These are phyloP conservation scores for Rhodotorula sp. DNA, from an alignment of 1,284 basidiomycete species.

Conservation along the genomic window DNA sequence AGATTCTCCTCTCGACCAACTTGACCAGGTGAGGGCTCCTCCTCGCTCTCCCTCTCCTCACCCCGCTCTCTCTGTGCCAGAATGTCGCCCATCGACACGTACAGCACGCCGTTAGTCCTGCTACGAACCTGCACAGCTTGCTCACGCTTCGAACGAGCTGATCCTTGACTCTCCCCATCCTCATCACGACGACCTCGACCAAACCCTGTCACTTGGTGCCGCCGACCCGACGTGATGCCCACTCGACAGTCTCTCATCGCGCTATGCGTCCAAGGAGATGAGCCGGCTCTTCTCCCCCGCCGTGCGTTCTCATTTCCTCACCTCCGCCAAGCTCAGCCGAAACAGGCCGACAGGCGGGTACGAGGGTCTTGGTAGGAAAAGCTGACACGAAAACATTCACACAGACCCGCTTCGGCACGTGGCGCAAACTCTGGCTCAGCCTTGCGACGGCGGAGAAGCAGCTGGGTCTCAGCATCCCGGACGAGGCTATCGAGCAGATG, in stretches of 20 bases:
- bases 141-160: neutral
- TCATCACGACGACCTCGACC: neutral
- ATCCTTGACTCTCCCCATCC: neutral
- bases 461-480: constrained; percentile 84
- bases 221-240: neutral
- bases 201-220: neutral
- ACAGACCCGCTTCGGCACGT: constrained; percentile 94
- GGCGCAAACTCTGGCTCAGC: constrained; percentile 94
- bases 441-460: constrained; percentile 96
- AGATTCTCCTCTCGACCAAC: no score
- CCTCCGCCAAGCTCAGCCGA: neutral
- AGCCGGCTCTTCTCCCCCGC: constrained; percentile 88
- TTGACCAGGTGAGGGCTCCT: neutral
- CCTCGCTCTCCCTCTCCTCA: neutral
- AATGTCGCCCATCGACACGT: constrained; percentile 38
- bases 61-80: neutral
- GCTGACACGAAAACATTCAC: neutral
- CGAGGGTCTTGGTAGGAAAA: neutral
- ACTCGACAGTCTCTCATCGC: constrained; percentile 57
- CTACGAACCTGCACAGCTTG: neutral
- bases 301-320: constrained; percentile 52
- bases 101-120: constrained; percentile 45
- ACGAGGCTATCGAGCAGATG: constrained; percentile 94
- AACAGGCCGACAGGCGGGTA: neutral
- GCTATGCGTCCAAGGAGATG: constrained; percentile 99